A percentile compares a stretch with the other conserved stretches of the same genome.
These are phyloP conservation scores for Halenospora varia DNA, from an alignment of 495 filamentous ascomycete genomes.

Conservation along the genomic window DNA sequence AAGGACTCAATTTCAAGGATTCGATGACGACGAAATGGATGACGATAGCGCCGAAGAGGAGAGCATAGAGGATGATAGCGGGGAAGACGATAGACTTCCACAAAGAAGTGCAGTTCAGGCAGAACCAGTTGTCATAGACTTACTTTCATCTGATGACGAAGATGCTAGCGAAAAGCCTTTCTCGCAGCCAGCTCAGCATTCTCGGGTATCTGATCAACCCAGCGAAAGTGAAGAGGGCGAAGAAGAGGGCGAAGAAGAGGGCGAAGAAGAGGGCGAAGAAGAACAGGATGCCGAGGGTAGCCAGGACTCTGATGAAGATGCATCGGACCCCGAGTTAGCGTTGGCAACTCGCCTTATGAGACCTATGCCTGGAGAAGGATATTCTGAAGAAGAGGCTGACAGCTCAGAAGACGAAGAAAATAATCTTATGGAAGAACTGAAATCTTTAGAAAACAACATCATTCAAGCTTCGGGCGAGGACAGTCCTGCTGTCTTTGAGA, in stretches of 20 bases:
- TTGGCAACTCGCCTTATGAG: not conserved
- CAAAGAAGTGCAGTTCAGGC: conserved; percentile 6
- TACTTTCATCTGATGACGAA: conserved; percentile 37
- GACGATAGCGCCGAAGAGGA: conserved; percentile 15
- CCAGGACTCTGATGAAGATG: too few relatives aligned
- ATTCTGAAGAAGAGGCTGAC: not conserved
- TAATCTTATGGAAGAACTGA: too few relatives aligned
- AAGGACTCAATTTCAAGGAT: conserved; percentile 7
- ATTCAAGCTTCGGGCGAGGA: too few relatives aligned
- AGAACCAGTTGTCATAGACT: conserved; percentile 31
- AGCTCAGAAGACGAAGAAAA: not conserved
- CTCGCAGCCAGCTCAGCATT: conserved; percentile 3
- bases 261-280: conserved; percentile 1
- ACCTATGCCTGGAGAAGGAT: not conserved
- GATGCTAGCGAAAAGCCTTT: conserved; percentile 20
- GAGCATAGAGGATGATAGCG: conserved; percentile 18
- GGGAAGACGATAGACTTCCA: conserved; percentile 8
- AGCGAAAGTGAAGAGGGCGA: conserved; percentile 1
- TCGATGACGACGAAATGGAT: conserved; percentile 12
- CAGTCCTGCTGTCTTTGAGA: too few relatives aligned
- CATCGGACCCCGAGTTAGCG: too few relatives aligned
- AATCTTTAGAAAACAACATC: too few relatives aligned
- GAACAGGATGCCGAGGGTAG: too few relatives aligned
- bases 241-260: not conserved
- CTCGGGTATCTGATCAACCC: not conserved